These are phyloP conservation scores for Rhytidiadelphus loreus DNA, from an alignment of 225 moss, liverwort and hornwort species.

Conservation along the genomic window DNA sequence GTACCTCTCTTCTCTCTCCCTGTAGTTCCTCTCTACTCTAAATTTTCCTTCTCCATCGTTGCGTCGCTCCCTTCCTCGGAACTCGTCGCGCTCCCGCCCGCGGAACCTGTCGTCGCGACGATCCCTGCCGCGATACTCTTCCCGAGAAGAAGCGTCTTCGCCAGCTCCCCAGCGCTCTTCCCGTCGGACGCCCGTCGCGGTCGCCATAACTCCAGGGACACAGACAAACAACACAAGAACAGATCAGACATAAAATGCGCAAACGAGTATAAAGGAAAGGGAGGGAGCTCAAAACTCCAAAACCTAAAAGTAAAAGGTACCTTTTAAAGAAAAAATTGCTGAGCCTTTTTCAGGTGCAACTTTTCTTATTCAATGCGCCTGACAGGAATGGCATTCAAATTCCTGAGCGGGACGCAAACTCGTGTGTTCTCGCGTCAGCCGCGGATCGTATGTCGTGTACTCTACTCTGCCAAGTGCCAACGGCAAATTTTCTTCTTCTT, in stretches of 20 bases:
- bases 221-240: neutral
- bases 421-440: neutral
- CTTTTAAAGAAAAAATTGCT: too few species aligned
- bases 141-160: neutral
- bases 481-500: neutral
- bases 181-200: constrained; percentile 15
- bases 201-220: constrained; percentile 11
- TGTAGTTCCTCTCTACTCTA: neutral
- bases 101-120: neutral
- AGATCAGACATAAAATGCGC: neutral
- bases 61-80: neutral
- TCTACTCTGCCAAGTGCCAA: neutral
- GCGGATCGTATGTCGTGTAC: neutral
- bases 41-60: neutral
- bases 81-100: neutral
- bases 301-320: neutral
- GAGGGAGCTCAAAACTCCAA: neutral
- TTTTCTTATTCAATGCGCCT: neutral
- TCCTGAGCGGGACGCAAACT: neutral
- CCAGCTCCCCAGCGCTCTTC: constrained; percentile 37
- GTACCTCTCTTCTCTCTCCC: neutral
- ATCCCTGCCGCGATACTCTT: constrained; percentile 15
- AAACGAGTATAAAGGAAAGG: neutral
- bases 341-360: neutral
- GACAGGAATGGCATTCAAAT: neutral